Evolutionary conservation across 345 rosid genomes (phyloP), one percentile per base, ranked within the genome.

Genomic region (Theobroma cacao): DNA sequence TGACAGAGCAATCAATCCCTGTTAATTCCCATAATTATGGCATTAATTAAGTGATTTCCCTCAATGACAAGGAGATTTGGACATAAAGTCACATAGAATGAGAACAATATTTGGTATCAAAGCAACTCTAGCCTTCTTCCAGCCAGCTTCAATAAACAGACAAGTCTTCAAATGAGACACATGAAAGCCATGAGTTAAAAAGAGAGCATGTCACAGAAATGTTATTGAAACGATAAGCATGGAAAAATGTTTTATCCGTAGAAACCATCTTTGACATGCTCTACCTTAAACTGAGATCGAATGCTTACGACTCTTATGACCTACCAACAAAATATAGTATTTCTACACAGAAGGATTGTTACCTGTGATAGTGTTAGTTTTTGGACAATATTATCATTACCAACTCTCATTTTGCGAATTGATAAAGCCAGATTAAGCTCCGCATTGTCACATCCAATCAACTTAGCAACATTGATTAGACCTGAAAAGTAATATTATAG

Each of bases 351-450:
- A 80, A 69, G 45, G n/a, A 52, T 53, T 78, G 82, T 80, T 77
- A 92, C 99, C 97, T 96, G 99, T 14, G 97, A 86, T 72, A 88
- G 80, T 3, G 98, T 92, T 74, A 96, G 88, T 84, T 91, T 92
- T 80, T 96, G 98, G 79, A 91, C 89, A 79, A 96, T 91, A 75
- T 82, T 96, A 78, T 96, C 99, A 75, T 87, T 92, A 58, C 98
- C 96, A 85, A 92, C 98, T 89, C 86, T 91, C 98, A 96, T 96
- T 68, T 91, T 94, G 77, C 93, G 97, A 77, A 93, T 92, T 41
- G 99, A 92, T 79, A 96, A 79, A 82, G 97, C 90, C 50, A 91
- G 80, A 79, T 80, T 96, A 72, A 96, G 95, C 70, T 89, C 93
- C 28, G 40, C 87, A 82, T 79, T 77, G 75, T 81, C 72, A 82